phyloP scores from a whole-genome alignment of 331 rosid species.

The Quercus phellos region DNA sequence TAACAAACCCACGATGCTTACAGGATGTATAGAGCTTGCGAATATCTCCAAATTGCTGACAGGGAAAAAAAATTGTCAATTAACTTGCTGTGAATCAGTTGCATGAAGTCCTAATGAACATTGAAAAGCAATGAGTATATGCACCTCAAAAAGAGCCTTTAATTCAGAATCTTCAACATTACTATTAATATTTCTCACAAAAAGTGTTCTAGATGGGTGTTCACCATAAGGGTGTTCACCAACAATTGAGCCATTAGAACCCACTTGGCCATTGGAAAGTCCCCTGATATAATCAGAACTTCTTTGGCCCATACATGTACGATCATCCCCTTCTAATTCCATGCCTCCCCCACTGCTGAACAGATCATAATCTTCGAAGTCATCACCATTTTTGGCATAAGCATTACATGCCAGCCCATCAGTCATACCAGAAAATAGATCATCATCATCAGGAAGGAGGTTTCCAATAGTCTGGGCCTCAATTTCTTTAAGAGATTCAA shows the following conservation, averaged over 20 bases:
- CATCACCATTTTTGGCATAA: constrained; percentile 42
- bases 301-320: constrained; percentile 29
- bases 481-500: constrained; percentile 51
- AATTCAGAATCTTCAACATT: constrained; percentile 67
- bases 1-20: constrained; percentile 83
- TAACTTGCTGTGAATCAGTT: constrained; percentile 24
- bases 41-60: constrained; percentile 72
- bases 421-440: constrained; percentile 69
- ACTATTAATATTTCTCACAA: constrained; percentile 76
- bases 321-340: constrained; percentile 76
- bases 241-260: constrained; percentile 35
- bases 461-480: constrained; percentile 75
- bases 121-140: constrained; percentile 20
- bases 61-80: constrained; percentile 31
- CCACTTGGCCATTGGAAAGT: constrained; percentile 41
- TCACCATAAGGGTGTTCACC: constrained; percentile 51
- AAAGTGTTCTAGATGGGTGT: constrained; percentile 78
- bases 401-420: constrained; percentile 43
- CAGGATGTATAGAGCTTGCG: constrained; percentile 64
- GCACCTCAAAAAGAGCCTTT: constrained; percentile 80
- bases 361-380: constrained; percentile 72
- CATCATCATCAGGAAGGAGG: constrained; percentile 88
- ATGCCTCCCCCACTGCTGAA: constrained; percentile 83
- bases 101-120: constrained; percentile 18
- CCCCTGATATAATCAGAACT: constrained; percentile 29